Conservation (phyloP, 805 yeast species). For the Cyberlindnera mississippiensis region DNA sequence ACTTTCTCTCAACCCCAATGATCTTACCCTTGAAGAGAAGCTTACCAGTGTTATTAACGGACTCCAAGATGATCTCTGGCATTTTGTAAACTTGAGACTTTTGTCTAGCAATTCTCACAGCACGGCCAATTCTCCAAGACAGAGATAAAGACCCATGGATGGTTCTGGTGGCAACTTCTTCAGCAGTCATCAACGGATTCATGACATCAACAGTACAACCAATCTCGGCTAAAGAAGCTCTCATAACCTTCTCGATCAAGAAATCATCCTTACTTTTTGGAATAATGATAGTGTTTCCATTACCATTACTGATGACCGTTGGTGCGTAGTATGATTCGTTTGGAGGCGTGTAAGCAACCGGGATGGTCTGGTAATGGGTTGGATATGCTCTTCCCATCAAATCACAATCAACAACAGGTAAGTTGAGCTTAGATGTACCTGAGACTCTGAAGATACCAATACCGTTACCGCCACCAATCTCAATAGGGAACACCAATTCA, state of each 20-base stretch:
- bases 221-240: conserved; percentile 40
- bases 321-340: conserved; percentile 25
- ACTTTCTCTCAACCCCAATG: conserved; percentile 37
- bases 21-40: conserved; percentile 40
- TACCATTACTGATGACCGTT: conserved; percentile 36
- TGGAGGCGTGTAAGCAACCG: conserved; percentile 22
- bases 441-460: conserved; percentile 27
- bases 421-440: conserved; percentile 18
- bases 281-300: conserved; percentile 36
- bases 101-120: conserved; percentile 36
- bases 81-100: conserved; percentile 34
- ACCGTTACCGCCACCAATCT: conserved; percentile 45
- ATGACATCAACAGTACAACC: conserved; percentile 37
- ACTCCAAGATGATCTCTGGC: conserved; percentile 35
- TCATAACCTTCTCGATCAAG: conserved; percentile 35
- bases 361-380: conserved; percentile 37
- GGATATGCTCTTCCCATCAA: conserved; percentile 49
- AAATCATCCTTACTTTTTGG: conserved; percentile 32
- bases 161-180: conserved; percentile 28
- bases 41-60: conserved; percentile 36
- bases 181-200: conserved; percentile 31
- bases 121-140: conserved; percentile 46
- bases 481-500: conserved; percentile 36
- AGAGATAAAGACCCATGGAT: conserved; percentile 32
- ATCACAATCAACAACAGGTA: conserved; percentile 38